A percentile compares a stretch with the other conserved stretches of the same genome.
Evolutionary conservation across 257 asterid genomes (phyloP).

Genomic region (Scutellaria baicalensis): DNA sequence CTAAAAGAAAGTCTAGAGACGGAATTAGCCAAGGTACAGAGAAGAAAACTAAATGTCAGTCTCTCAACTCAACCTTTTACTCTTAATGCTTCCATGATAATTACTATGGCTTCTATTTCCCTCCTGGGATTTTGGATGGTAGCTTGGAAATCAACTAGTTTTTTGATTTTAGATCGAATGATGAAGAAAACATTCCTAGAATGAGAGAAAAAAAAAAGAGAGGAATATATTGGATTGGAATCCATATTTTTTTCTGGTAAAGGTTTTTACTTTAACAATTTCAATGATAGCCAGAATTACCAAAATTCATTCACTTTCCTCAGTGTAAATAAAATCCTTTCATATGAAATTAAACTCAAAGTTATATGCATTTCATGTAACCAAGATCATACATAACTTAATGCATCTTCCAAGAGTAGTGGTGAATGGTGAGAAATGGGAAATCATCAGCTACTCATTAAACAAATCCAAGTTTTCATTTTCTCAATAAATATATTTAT

Average conservation of each 20-base stretch:
- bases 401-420: constrained; percentile 40
- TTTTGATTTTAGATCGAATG: background rate
- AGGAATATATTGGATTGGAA: background rate
- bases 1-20: constrained; percentile 38
- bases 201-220: background rate
- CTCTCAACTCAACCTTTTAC: background rate
- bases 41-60: constrained; percentile 44
- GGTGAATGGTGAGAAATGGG: constrained; percentile 27
- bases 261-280: no score
- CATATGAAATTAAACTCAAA: no score
- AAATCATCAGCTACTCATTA: constrained; percentile 21
- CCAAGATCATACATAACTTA: constrained; percentile 51
- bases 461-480: background rate
- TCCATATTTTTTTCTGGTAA: no score
- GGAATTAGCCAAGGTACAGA: constrained; percentile 31
- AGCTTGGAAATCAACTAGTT: background rate
- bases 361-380: constrained; percentile 12
- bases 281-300: no score
- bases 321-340: no score
- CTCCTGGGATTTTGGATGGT: background rate
- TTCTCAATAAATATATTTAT: background rate
- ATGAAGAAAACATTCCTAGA: background rate
- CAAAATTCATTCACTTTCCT: no score
- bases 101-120: background rate
- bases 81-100: background rate